Evolutionary conservation across 1,284 basidiomycete species (phyloP).

Genomic region (Fomes fomentarius): DNA sequence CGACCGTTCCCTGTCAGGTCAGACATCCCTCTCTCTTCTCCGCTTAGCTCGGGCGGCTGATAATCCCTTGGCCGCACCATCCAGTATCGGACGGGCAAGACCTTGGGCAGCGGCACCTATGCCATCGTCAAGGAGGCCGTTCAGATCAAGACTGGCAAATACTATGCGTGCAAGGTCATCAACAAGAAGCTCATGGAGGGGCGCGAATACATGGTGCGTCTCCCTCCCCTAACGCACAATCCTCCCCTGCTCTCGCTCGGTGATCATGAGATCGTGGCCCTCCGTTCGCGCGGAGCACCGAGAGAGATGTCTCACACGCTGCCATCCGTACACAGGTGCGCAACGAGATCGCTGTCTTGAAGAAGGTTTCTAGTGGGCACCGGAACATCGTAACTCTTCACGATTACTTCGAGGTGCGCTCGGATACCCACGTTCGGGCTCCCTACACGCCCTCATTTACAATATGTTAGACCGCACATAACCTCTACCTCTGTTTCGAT

Average conservation of each 20-base stretch:
- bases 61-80: constrained; percentile 5
- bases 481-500: constrained; percentile 95
- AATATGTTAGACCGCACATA: constrained; percentile 77
- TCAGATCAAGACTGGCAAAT: constrained; percentile 86
- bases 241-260: background rate
- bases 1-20: constrained; percentile 70
- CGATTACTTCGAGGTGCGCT: constrained; percentile 92
- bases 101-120: constrained; percentile 90
- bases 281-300: constrained; percentile 2
- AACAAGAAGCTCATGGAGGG: constrained; percentile 99
- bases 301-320: constrained; percentile 3
- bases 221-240: constrained; percentile 4
- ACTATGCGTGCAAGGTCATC: constrained; percentile 93
- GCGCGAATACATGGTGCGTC: constrained; percentile 81
- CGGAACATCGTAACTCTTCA: constrained; percentile 89
- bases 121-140: constrained; percentile 95
- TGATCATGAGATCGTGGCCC: constrained; percentile 21
- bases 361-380: constrained; percentile 92
- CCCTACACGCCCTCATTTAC: background rate
- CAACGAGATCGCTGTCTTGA: constrained; percentile 96
- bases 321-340: constrained; percentile 64
- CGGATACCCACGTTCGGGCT: background rate
- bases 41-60: constrained; percentile 14
- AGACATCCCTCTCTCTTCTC: constrained; percentile 18
- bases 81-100: constrained; percentile 92